These are phyloP conservation scores for Mucor circinelloides DNA, from an alignment of 371 early-diverging fungal species.

Conservation along the genomic window DNA sequence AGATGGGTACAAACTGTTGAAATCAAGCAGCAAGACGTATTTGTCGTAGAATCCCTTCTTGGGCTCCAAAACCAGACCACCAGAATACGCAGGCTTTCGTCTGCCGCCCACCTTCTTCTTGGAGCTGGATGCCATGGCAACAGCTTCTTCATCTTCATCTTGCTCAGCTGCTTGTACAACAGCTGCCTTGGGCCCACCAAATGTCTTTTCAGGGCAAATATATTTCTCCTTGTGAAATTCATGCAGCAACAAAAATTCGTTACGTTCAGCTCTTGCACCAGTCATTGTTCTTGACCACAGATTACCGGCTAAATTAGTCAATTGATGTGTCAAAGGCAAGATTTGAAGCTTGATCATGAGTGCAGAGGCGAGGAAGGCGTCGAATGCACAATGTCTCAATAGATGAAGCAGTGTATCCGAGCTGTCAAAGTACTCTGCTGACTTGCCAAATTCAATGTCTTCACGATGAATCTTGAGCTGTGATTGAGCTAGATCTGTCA, in stretches of 20 bases:
- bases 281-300: conserved; percentile 91
- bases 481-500: conserved; percentile 77
- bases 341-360: conserved; percentile 90
- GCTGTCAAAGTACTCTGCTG: conserved; percentile 70
- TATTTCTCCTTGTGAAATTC: conserved; percentile 93
- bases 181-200: conserved; percentile 20
- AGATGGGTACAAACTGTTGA: conserved; percentile 99
- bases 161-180: conserved; percentile 48
- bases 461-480: conserved; percentile 84
- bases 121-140: conserved; percentile 31
- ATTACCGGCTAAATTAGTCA: conserved; percentile 95
- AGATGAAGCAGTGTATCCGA: conserved; percentile 66
- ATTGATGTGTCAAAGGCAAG: conserved; percentile 92
- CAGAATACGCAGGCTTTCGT: conserved; percentile 92
- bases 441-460: conserved; percentile 84
- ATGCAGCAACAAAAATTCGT: conserved; percentile 97
- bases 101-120: conserved; percentile 48
- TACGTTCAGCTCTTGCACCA: conserved; percentile 97
- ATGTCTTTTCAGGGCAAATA: conserved; percentile 88
- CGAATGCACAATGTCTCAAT: conserved; percentile 82
- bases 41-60: conserved; percentile 97
- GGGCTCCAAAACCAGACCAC: conserved; percentile 99
- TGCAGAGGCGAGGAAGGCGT: conserved; percentile 78
- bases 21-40: conserved; percentile 96
- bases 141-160: conserved; percentile 55